Evolutionary conservation across 352 stramenopile species (phyloP), one percentile per base, ranked within the genome.

Genomic region (Globisporangium spiculum): DNA sequence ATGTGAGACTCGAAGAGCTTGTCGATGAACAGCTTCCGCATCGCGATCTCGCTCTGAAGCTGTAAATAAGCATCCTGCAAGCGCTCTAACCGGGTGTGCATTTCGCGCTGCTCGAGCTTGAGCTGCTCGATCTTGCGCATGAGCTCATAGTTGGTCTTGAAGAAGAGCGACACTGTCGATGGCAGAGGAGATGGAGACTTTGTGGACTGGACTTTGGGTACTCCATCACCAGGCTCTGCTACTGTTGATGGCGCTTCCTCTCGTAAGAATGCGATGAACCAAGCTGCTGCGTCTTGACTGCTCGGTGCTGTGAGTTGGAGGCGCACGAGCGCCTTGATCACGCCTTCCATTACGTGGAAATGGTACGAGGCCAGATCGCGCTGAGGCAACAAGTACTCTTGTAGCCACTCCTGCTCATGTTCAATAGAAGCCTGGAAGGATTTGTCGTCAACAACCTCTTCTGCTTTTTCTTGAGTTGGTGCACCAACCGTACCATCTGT

Each of bases 131-230:
- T 73, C 44, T 84, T 89, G 32, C 72, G 76, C 36, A 76, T 74
- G 24, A 91, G 69, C 63, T 91, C 83, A 32, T 83, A 84, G 69
- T 88, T 89, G 10, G 76, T 90, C 64, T 78, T 80, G 72, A 89
- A 84, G 36, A 89, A 74, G 10, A 80, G 55, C 22, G 74, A 48
- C 50, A 72, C 22, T 20, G 63, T 48, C 1, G 55, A 12, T 46
- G 65, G 30, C 16, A n/a, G 8, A 12, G 27, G 34, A 16, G 14
- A 6, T 44, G 36, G 16, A 18, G 27, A 5, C n/a, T 60, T 14
- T 27, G 16, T 59, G 26, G 12, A 3, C 4, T 26, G 14, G 26
- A 14, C 8, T 12, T 41, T 41, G 34, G 5, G 16, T 38, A 14
- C 6, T 22, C 9, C 30, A 10, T 27, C 27, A 18, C 6, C 27